Base-by-base conservation (phyloP, 2,329 filamentous ascomycete species). In the Coniosporium tulheliwenetii region DNA sequence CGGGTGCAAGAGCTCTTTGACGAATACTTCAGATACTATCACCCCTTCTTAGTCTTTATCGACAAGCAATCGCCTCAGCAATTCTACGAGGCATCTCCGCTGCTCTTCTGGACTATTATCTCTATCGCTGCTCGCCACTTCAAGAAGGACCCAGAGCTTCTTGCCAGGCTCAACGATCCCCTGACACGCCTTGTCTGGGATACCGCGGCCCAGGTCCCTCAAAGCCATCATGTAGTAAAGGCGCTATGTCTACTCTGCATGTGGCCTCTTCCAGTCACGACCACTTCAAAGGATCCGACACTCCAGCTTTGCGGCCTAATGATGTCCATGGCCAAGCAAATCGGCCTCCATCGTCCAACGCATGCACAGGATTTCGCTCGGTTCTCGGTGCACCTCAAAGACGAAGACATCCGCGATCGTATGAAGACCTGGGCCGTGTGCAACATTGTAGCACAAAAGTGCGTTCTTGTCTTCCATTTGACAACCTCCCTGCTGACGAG, bases 251-350 rank as follows among this genome's bases (percentile, higher is more conserved):
- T 91, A 42, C 61, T 87, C 35, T 89, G 83, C 57, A 83, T 80
- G 5, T 91, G 83, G 83, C 83, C 84, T 5, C 61, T 89, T 32
- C 84, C 84, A 1, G 85, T 79, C n/a, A 85, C 80, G 58, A 84
- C 79, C 5, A 85, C 81, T 1, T 79, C 80, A 5, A 78, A 79
- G 7, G 84, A 91, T 49, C 81, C 82, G 2, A 89, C 83, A 1
- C 85, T 87, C 54, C 86, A 85, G 55, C 65, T 87, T 13, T 80
- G 79, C 49, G 83, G 84, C 40, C 75, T 85, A 45, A 85, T 89
- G 81, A 86, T 89, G 75, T 85, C 87, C 62, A 76, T 83, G 15
- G 84, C 84, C 8, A 86, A 85, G 48, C 82, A 85, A 48, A 85
- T 87, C 49, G 83, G 84, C 14, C 67, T 91, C 40, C 83, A 91